Conservation (phyloP, 371 early-diverging fungal genomes). For the Mortierella sp. region DNA sequence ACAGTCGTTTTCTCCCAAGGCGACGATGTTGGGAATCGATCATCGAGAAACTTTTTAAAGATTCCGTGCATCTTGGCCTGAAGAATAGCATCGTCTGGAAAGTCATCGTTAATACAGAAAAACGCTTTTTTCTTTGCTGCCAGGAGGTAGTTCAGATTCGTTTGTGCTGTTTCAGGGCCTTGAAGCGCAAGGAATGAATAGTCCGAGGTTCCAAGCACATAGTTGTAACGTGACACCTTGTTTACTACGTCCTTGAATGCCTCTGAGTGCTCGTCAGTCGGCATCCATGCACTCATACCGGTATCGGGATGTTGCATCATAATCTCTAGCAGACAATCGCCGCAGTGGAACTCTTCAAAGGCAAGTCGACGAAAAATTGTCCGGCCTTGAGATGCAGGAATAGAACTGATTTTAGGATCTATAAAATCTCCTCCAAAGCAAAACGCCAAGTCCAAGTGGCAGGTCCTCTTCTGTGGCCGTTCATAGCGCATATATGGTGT, state of each 20-base stretch:
- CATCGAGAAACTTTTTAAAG: conserved; percentile 28
- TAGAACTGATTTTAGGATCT: neutral
- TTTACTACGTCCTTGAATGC: conserved; percentile 15
- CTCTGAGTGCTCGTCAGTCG: conserved; percentile 24
- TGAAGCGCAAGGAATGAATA: conserved; percentile 39
- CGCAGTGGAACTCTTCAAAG: conserved; percentile 36
- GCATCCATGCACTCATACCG: conserved; percentile 43
- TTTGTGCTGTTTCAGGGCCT: neutral
- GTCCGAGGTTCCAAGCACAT: conserved; percentile 45
- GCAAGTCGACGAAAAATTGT: conserved; percentile 32
- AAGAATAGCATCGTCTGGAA: conserved; percentile 17
- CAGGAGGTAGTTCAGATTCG: conserved; percentile 16
- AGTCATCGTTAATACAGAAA: conserved; percentile 53
- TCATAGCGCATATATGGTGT: conserved; percentile 33
- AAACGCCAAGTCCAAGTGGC: conserved; percentile 30
- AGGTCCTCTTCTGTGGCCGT: conserved; percentile 21
- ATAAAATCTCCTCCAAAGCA: conserved; percentile 46
- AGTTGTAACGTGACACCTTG: conserved; percentile 30
- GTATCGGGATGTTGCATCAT: conserved; percentile 33
- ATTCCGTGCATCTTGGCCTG: conserved; percentile 18
- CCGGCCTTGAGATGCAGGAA: neutral
- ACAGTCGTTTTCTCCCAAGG: conserved; percentile 23
- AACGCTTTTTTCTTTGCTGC: conserved; percentile 20
- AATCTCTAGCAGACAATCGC: conserved; percentile 42
- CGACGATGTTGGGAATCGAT: conserved; percentile 21